Evolutionary conservation across 2,329 filamentous ascomycete species (phyloP), one percentile per base, ranked within the genome.

Genomic region (Sporothrix brunneoviolacea): DNA sequence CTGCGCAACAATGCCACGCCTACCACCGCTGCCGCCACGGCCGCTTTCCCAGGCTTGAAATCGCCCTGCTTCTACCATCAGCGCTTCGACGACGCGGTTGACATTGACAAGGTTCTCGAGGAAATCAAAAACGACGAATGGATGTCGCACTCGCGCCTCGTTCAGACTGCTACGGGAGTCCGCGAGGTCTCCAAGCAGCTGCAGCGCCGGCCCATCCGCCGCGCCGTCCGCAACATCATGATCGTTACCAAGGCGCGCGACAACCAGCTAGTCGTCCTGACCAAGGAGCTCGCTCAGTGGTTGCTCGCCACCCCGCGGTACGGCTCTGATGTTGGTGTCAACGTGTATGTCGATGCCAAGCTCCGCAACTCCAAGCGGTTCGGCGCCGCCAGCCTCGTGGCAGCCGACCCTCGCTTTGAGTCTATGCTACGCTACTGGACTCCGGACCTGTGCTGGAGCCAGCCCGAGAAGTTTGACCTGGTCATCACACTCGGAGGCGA

Each of bases 31-130:
- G 42, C 51, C 16, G 47, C 46, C 10, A 50, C 52, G 9, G 32
- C 49, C 18, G 73, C 77, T 15, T 76, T 91, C 58, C 78, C 84
- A 10, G 77, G 85, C 9, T 72, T 97, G 48, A 85, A 91, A 60
- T 96, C 91, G 39, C 93, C 93, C 13, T 98, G 93, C 72, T 98
- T 95, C 71, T 97, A 95, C 71, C 93, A 98, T 70, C 88, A 94
- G 69, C 83, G 91, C 55, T 98, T 98, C 63, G 93, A 96, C 61
- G 90, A 95, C 64, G 88, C 91, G 8, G 89, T 98, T 60, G 89
- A 98, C 66, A 89, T 97, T 53, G 87, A 93, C 59, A 93, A 87
- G 68, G 90, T 98, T 6, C 76, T 98, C 7, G 91, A 97, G 64
- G 93, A 98, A 69, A 95, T 97, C 61, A 84, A 85, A 63, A 86